These are phyloP conservation scores for Fraxinus baroniana DNA, from an alignment of 305 asterid species.

Conservation along the genomic window DNA sequence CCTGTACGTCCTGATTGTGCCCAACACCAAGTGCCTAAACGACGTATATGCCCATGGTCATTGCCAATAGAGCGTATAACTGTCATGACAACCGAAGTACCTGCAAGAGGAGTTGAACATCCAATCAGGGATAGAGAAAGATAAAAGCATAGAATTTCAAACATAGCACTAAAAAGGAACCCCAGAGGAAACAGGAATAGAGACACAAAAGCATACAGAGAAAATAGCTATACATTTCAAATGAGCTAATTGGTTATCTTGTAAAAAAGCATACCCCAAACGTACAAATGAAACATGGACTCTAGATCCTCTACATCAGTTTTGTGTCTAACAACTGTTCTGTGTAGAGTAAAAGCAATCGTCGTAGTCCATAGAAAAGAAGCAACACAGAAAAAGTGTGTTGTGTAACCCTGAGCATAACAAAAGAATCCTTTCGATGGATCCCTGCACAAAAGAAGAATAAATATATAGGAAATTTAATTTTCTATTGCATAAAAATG, in stretches of 20 bases:
- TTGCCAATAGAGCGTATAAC: conserved; percentile 86
- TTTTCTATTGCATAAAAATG: conserved; percentile 10
- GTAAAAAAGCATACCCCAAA: conserved; percentile 72
- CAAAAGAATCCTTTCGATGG: conserved; percentile 94
- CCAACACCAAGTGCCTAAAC: conserved; percentile 88
- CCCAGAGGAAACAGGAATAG: neutral
- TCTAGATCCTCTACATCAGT: conserved; percentile 98
- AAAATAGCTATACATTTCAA: conserved; percentile 15
- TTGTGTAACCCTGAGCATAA: conserved; percentile 93
- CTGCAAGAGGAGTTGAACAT: conserved; percentile 40
- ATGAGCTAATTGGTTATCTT: conserved; percentile 15
- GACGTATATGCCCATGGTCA: conserved; percentile 79
- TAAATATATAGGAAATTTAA: conserved; percentile 1
- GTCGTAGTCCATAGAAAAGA: conserved; percentile 96
- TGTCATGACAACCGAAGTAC: conserved; percentile 91
- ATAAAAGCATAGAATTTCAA: neutral
- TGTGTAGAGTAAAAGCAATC: conserved; percentile 93
- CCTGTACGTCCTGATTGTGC: conserved; percentile 85
- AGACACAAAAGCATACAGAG: neutral
- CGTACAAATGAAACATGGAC: conserved; percentile 94
- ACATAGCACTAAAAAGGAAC: neutral
- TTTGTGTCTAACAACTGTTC: conserved; percentile 97
- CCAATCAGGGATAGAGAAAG: conserved; percentile 14
- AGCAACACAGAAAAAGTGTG: conserved; percentile 97
- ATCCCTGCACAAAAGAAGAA: conserved; percentile 62